Base-by-base conservation (phyloP, 2,329 filamentous ascomycete species). In the Xylaria sp. region DNA sequence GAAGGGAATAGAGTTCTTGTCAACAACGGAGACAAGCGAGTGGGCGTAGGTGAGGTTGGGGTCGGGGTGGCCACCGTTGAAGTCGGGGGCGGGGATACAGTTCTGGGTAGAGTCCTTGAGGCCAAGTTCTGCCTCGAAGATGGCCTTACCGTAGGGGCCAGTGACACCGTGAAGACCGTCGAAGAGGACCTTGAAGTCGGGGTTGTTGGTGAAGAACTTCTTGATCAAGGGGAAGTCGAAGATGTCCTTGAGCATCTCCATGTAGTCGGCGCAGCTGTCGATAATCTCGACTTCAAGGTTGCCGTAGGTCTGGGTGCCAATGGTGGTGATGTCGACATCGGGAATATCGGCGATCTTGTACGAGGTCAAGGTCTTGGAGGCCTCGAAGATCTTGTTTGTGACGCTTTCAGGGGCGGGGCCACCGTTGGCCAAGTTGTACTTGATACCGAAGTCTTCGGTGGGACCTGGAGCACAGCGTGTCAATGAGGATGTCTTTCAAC, bases 191-290 rank as follows among this genome's bases (percentile, higher is more conserved):
- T 96, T 96, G 84, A 97, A 99, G 77, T 96, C 90, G 51, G 87
- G 81, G 79, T 97, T 90, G 61, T 85, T 79, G 69, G 85, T 82
- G 75, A 99, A 90, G 83, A 97, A 99, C 69, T 87, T 87, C 81
- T 91, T 93, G 83, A 99, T 99, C 66, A 96, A 81, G 72, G 90
- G 85, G 73, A 99, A 99, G 78, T 99, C 93, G 75, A 99, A 99
- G 76, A 97, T 99, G 67, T 94, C 90, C 83, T 97, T 97, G 76
- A 99, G 84, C 90, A 97, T 96, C 67, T 87, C 82, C 63, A 93
- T 83, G 75, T 99, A 99, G 79, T 97, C 94, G 70, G 88, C 82
- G 16, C 89, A 92, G 69, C 92, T 95, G 80, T 97, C 91, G 68
- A 99, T 87, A 68, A 99, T 86, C 80, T 99, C 94, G 51, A 99